Percentiles rank a stretch among this genome's conserved stretches.
phyloP scores from a whole-genome alignment of 2,329 filamentous ascomycete species.

The Diplodia sapinea region DNA sequence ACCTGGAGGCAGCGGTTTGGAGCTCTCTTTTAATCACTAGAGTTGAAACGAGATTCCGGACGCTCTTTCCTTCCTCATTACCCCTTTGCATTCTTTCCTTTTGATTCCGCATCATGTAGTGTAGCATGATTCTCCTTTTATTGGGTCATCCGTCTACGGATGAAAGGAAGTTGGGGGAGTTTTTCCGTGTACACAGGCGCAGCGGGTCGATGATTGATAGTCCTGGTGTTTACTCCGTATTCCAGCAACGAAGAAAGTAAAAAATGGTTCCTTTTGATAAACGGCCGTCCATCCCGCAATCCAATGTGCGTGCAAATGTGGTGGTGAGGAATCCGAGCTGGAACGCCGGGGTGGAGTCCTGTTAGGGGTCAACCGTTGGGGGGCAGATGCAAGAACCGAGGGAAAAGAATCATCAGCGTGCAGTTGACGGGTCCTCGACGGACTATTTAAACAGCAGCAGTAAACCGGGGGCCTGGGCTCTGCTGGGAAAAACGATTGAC shows the following conservation, averaged over 20 bases:
- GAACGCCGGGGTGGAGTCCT: not conserved
- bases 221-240: conserved; percentile 2
- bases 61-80: conserved; percentile 4
- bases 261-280: not conserved
- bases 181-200: conserved; percentile 13
- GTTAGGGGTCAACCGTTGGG: not conserved
- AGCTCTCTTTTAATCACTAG: conserved; percentile 3
- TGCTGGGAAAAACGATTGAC: not conserved
- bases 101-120: conserved; percentile 14
- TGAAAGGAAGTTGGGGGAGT: not conserved
- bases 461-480: not conserved
- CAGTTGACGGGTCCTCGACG: not conserved
- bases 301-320: not conserved
- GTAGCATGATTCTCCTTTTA: conserved; percentile 26
- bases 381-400: not conserved
- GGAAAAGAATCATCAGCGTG: not conserved
- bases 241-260: conserved; percentile 26
- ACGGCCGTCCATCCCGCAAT: not conserved
- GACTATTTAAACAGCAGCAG: conserved; percentile 18
- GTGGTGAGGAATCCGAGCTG: not conserved
- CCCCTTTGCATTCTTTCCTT: not conserved
- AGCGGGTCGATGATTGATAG: conserved; percentile 19
- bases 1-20: conserved; percentile 5
- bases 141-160: conserved; percentile 2
- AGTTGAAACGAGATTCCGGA: not conserved